Percentiles rank a stretch among this genome's conserved stretches.
These are phyloP conservation scores for Metarhizium robertsii DNA, from an alignment of 2,329 filamentous ascomycete genomes.

Conservation along the genomic window DNA sequence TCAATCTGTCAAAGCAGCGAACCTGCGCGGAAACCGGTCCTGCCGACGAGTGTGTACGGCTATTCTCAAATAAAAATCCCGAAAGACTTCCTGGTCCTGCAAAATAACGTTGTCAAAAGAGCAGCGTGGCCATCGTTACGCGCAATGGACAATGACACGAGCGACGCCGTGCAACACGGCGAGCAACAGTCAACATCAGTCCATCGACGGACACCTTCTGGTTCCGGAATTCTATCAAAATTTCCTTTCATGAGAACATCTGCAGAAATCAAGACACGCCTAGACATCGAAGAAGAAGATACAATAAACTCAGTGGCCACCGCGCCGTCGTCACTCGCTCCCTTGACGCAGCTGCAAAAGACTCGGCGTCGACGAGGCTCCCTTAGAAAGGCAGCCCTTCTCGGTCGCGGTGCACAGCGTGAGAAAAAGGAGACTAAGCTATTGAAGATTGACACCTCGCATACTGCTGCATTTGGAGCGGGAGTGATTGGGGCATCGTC, in stretches of 20 bases:
- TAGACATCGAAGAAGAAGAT: conserved; percentile 23
- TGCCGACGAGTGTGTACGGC: background rate
- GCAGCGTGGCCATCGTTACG: background rate
- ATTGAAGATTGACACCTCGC: conserved; percentile 32
- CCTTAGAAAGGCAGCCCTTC: conserved; percentile 74
- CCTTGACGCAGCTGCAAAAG: conserved; percentile 32
- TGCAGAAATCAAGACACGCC: conserved; percentile 19
- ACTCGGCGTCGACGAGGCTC: conserved; percentile 70
- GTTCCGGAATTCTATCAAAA: conserved; percentile 56
- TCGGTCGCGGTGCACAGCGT: conserved; percentile 62
- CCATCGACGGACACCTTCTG: conserved; percentile 41
- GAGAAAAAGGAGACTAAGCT: conserved; percentile 45
- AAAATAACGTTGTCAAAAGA: background rate
- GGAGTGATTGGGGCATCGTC: conserved; percentile 11
- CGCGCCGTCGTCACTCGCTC: conserved; percentile 17
- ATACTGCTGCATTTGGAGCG: conserved; percentile 14
- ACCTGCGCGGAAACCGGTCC: background rate
- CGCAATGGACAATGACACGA: conserved; percentile 6
- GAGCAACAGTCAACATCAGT: conserved; percentile 10
- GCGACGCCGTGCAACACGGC: conserved; percentile 1
- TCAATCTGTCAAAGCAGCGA: background rate
- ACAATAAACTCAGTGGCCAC: conserved; percentile 11
- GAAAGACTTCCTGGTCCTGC: background rate
- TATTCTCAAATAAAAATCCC: background rate
- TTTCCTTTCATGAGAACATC: conserved; percentile 56